Evolutionary conservation across 441 rosid genomes (phyloP).

Genomic region (Hura crepitans): DNA sequence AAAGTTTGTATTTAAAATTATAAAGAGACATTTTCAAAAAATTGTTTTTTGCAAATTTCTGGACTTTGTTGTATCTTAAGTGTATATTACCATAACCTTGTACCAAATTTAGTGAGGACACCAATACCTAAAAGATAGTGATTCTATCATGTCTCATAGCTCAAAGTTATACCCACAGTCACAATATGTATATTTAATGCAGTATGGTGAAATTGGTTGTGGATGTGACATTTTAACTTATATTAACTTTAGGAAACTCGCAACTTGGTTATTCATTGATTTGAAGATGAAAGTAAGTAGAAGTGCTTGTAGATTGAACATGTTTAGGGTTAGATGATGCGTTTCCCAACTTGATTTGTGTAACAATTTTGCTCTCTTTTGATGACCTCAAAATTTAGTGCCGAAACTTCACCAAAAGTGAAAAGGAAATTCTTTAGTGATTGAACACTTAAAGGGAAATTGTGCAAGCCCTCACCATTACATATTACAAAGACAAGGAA

Average conservation of each 20-base stretch:
- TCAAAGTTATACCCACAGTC: too few relatives aligned
- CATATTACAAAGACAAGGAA: constrained; percentile 32
- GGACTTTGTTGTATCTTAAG: too few relatives aligned
- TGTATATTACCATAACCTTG: too few relatives aligned
- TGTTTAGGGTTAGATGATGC: constrained; percentile 34
- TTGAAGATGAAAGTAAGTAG: constrained; percentile 24
- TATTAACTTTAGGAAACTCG: constrained; percentile 18
- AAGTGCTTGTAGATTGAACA: constrained; percentile 14
- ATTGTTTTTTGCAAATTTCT: too few relatives aligned
- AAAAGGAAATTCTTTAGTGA: constrained; percentile 31
- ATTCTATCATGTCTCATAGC: too few relatives aligned
- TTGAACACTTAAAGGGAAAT: constrained; percentile 34
- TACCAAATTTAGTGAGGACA: too few relatives aligned
- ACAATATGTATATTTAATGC: neutral
- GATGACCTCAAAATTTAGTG: constrained; percentile 55
- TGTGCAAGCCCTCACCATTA: constrained; percentile 29
- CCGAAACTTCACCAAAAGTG: constrained; percentile 35
- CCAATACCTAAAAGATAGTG: too few relatives aligned
- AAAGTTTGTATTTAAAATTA: too few relatives aligned
- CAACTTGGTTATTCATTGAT: constrained; percentile 13
- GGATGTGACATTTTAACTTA: constrained; percentile 15
- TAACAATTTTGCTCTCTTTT: constrained; percentile 22
- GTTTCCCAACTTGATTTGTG: constrained; percentile 16
- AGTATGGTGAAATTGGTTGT: neutral
- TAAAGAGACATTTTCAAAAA: too few relatives aligned